Percentiles rank a stretch among this genome's conserved stretches.
These are phyloP conservation scores for Effrenium voratum DNA, from an alignment of 73 alveolate species.

Conservation along the genomic window DNA sequence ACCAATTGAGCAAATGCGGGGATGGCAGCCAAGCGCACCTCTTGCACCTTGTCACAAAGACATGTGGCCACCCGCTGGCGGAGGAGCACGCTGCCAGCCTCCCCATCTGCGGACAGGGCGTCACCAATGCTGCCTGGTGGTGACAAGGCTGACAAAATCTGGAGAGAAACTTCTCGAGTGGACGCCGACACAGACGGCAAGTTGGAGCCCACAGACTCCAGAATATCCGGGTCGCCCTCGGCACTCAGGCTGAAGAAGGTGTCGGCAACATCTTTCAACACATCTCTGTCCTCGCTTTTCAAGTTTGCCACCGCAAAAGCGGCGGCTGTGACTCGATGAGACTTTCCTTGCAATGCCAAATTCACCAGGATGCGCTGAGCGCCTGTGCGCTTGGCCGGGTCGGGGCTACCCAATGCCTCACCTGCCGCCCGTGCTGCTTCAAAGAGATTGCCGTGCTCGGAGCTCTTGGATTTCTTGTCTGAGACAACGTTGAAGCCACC, in stretches of 20 bases:
- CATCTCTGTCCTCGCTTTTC: neutral
- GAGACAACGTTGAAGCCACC: neutral
- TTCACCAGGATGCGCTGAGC: neutral
- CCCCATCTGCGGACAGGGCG: neutral
- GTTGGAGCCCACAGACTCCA: too few species aligned
- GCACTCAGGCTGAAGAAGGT: conserved; percentile 7
- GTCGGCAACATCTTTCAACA: conserved; percentile 9
- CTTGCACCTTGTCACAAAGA: conserved; percentile 19
- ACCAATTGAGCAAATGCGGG: neutral
- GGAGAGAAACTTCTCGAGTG: too few species aligned
- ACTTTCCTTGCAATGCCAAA: neutral
- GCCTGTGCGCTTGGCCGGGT: neutral
- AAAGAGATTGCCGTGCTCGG: conserved; percentile 10
- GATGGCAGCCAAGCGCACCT: conserved; percentile 33
- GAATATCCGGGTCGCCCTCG: conserved; percentile 4
- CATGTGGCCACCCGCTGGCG: conserved; percentile 23
- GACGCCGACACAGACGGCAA: too few species aligned
- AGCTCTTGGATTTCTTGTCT: neutral
- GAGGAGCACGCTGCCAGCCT: neutral
- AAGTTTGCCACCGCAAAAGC: neutral
- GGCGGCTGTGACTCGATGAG: neutral
- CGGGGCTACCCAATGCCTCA: neutral
- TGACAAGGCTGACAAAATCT: neutral
- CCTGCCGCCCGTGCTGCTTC: conserved; percentile 20
- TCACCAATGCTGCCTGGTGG: neutral